phyloP scores from a whole-genome alignment of 2,329 filamentous ascomycete species.

The Hortaea werneckii region DNA sequence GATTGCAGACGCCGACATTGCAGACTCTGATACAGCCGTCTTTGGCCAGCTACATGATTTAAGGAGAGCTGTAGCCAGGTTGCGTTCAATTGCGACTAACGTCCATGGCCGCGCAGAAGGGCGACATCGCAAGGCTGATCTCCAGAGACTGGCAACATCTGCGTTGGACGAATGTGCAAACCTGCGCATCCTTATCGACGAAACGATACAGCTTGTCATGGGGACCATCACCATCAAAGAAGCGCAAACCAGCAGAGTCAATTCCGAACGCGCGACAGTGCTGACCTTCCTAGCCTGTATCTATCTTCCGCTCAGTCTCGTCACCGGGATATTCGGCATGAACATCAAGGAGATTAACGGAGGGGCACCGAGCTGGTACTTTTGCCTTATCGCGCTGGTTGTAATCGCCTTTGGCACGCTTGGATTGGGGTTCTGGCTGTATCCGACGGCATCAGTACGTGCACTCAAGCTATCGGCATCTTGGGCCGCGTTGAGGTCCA shows the following conservation, averaged over 20 bases:
- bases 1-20: no score
- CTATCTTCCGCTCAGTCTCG: conserved; percentile 15
- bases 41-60: no score
- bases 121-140: no score
- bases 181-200: conserved; percentile 1
- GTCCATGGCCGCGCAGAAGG: no score
- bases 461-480: no score
- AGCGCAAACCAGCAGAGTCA: conserved; percentile 8
- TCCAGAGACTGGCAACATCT: no score
- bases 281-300: conserved; percentile 14
- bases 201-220: conserved; percentile 17
- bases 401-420: not conserved
- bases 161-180: not conserved
- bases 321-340: conserved; percentile 15
- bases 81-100: no score
- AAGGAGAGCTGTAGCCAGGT: no score
- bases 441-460: no score
- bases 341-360: conserved; percentile 16
- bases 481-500: not conserved
- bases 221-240: conserved; percentile 14
- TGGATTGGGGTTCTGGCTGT: no score
- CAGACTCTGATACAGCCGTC: no score
- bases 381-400: conserved; percentile 1
- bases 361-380: conserved; percentile 5
- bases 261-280: conserved; percentile 7